Evolutionary conservation across 768 basidiomycete species (phyloP), one percentile per base, ranked within the genome.

Genomic region (Suillus paluster): DNA sequence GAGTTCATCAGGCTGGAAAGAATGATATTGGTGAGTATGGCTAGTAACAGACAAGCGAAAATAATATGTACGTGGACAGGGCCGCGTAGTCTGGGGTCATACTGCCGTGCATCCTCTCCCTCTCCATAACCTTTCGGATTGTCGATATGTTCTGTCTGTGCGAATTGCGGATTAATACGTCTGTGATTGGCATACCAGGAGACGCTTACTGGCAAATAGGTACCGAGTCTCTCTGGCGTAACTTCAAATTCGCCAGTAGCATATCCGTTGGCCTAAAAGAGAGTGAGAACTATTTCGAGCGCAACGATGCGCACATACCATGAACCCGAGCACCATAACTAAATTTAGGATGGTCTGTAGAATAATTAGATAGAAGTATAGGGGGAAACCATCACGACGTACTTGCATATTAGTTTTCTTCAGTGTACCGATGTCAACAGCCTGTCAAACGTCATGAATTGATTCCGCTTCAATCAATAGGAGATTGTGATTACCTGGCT

Each of bases 111-210:
- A 73, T 98, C 94, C 73, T 92, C 88, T 30, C 89, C 90, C 19
- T 87, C 87, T 1, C 90, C 92, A 67, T 95, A 96, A 14, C 93
- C 94, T 73, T 91, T 93, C 2, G 94, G 94, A 68, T 97, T 97
- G 71, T 97, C 94, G 69, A 95, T 95, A 72, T 97, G 94, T 73
- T 95, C 91, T 0, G 83, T 84, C 87, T 91, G 39, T 52, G n/a
- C 50, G 42, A 50, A 23, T 66, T 67, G 19, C 8, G 15, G 14
- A 44, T 54, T n/a, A n/a, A 30, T 30, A 7, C 21, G 12, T n/a
- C n/a, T 55, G 11, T 33, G 11, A 30, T 39, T 9, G 3, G 25
- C 27, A 25, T 27, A 33, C 15, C 7, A 2, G 49, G 42, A 49
- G 59, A 34, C 4, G 81, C 80, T 65, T 56, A 90, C 90, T 1